Evolutionary conservation across 805 yeast species (phyloP), one percentile per base, ranked within the genome.

Genomic region (Naumovozyma castellii): DNA sequence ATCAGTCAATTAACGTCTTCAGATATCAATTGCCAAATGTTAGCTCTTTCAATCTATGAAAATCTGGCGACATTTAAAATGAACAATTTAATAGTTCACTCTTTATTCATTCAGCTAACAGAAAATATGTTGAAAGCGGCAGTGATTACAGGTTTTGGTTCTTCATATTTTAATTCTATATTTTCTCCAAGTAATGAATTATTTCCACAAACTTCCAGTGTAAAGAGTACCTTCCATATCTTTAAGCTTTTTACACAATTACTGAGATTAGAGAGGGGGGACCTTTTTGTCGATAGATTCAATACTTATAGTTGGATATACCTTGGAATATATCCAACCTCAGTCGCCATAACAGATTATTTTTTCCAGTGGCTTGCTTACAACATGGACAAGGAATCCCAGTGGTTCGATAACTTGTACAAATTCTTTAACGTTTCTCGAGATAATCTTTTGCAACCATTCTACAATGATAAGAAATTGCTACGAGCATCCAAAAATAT

Each of bases 271-370:
- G 72, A 75, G 2, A 71, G 72, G n/a, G 63, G 66, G 14, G 54
- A 64, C 16, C 53, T 72, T 1, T 67, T 80, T 41, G 53, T 62
- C 2, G 57, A 62, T 12, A 69, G 68, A 2, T 54, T 78, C 5
- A 77, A 76, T 32, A 69, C 65, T 33, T 63, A 73, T 19, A 61
- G 80, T 5, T 84, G 92, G 92, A 64, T 76, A 6, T 74, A 67
- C 28, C 70, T 65, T 45, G 77, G 69, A 61, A 62, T 54, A 10
- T 56, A 60, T 12, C 75, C 78, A 3, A 44, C 58, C 2, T 72
- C 76, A 33, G 47, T 46, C 1, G 68, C 67, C 5, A 54, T 81
- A 15, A 54, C 65, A 20, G 57, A 61, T 3, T 62, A 81, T 36
- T 65, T 84, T 10, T 56, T 52, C 13, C 69, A 74, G 14, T 84